A percentile compares a stretch with the other conserved stretches of the same genome.
Conservation (phyloP, 176 grass and related monocot genomes). For the Ampelocalamus luodianensis region DNA sequence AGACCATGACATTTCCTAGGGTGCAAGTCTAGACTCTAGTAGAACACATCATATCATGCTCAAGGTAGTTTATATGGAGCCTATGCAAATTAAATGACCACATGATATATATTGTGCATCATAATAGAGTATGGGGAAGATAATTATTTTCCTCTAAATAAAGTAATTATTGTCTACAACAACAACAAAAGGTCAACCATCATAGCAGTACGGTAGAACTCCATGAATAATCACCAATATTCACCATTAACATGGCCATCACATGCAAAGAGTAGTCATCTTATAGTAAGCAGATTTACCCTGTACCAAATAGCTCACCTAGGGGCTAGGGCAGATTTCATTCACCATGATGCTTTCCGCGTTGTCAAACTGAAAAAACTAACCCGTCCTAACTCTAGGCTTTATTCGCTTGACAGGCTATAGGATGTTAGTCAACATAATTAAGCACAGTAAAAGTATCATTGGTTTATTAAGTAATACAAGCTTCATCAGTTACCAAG, state of each 20-base stretch:
- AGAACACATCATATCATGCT: not conserved
- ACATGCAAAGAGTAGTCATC: not conserved
- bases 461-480: not conserved
- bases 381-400: not conserved
- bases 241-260: not conserved
- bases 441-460: not conserved
- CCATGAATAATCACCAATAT: not conserved
- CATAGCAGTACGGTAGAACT: not conserved
- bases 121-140: not conserved
- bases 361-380: not conserved
- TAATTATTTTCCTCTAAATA: not conserved
- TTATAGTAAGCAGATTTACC: not conserved
- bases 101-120: not conserved
- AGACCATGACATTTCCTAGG: not conserved
- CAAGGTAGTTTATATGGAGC: not conserved
- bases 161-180: not conserved
- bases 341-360: not conserved
- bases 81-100: not conserved
- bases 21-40: not conserved
- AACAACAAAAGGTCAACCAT: not conserved
- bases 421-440: constrained; percentile 15
- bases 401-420: not conserved
- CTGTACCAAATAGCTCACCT: constrained; percentile 1
- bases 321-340: not conserved
- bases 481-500: constrained; percentile 19